Evolutionary conservation across 441 rosid species (phyloP).

Genomic region (Viola pubescens): DNA sequence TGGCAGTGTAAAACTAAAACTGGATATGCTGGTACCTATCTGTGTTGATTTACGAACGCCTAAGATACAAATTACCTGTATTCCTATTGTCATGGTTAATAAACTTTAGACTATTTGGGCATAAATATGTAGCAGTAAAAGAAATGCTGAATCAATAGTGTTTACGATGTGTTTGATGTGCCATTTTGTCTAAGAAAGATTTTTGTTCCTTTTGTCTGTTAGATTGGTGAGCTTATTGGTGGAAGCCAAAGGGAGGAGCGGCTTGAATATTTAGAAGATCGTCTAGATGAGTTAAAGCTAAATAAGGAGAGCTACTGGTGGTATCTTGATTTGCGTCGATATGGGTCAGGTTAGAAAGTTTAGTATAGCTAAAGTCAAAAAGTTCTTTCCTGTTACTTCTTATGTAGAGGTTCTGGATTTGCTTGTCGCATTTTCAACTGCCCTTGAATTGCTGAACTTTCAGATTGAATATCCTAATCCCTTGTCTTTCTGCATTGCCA

Average conservation of each 20-base stretch:
- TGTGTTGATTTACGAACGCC: no score
- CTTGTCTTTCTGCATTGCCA: conserved; percentile 20
- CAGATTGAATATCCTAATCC: background rate
- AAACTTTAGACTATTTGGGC: no score
- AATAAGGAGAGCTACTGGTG: conserved; percentile 86
- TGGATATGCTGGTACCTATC: no score
- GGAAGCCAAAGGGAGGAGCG: conserved; percentile 99
- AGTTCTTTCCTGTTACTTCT: background rate
- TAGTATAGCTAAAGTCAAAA: background rate
- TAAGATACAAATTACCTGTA: no score
- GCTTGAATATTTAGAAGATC: conserved; percentile 67
- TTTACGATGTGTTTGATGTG: no score
- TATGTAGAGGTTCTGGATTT: background rate
- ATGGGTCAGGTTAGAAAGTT: conserved; percentile 69
- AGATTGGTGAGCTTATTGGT: conserved; percentile 94
- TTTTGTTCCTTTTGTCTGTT: conserved; percentile 8
- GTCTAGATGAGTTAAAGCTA: conserved; percentile 66
- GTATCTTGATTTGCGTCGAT: conserved; percentile 93
- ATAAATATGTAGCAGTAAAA: background rate
- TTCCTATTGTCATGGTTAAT: no score
- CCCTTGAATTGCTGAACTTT: background rate
- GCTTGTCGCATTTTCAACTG: background rate
- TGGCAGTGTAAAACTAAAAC: no score
- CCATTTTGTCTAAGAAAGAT: background rate
- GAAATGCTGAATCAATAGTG: background rate